phyloP scores from a whole-genome alignment of 2,329 filamentous ascomycete species.

The Venturia oleaginea region DNA sequence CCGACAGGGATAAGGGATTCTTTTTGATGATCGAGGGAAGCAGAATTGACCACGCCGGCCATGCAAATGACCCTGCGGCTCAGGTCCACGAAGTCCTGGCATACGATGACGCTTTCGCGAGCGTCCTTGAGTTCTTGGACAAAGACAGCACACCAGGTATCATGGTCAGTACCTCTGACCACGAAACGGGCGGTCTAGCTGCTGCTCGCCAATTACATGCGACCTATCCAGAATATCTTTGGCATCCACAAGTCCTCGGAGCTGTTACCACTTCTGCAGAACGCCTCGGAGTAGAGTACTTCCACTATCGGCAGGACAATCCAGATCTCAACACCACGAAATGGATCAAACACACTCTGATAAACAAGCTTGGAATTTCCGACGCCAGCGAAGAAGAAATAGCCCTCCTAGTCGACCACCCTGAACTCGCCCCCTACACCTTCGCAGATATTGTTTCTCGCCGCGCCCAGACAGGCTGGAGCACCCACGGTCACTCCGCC shows the following conservation, averaged over 20 bases:
- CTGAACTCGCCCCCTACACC: conserved; percentile 47
- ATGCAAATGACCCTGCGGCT: conserved; percentile 46
- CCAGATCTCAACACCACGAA: conserved; percentile 26
- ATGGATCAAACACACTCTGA: conserved; percentile 64
- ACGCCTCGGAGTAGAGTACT: conserved; percentile 55
- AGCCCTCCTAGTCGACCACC: conserved; percentile 50
- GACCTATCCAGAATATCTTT: conserved; percentile 59
- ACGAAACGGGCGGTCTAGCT: conserved; percentile 87
- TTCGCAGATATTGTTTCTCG: conserved; percentile 83
- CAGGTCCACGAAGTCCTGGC: conserved; percentile 79
- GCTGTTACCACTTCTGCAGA: conserved; percentile 71
- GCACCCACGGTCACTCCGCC: conserved; percentile 81
- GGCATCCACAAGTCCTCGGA: conserved; percentile 75
- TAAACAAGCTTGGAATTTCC: conserved; percentile 63
- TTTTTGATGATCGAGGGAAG: conserved; percentile 97
- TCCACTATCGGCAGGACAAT: conserved; percentile 43
- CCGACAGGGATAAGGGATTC: conserved; percentile 81
- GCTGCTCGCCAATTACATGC: conserved; percentile 62
- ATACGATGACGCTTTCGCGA: conserved; percentile 78
- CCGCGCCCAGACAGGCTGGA: conserved; percentile 86
- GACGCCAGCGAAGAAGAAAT: conserved; percentile 68
- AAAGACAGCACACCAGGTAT: conserved; percentile 64
- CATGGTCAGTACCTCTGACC: conserved; percentile 84
- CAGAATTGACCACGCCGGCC: conserved; percentile 87
- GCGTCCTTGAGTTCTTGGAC: conserved; percentile 77